phyloP scores from a whole-genome alignment of 345 rosid genomes.

The Melastoma malabathricum region DNA sequence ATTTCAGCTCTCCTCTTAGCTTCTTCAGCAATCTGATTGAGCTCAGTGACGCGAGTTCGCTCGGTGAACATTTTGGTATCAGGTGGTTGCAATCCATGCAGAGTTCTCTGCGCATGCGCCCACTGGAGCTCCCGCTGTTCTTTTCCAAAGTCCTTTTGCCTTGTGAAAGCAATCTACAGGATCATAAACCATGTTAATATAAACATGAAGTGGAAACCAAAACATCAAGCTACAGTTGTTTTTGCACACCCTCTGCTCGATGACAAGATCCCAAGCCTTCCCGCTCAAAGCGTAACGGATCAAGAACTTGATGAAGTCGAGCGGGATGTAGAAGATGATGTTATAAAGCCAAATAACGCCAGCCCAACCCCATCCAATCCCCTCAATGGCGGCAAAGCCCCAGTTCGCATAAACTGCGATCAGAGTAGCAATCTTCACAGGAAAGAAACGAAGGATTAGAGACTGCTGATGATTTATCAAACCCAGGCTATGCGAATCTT shows the following conservation, averaged over 20 bases:
- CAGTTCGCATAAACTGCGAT: constrained; percentile 94
- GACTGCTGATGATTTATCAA: constrained; percentile 1
- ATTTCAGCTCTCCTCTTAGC: constrained; percentile 98
- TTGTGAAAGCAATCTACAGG: constrained; percentile 77
- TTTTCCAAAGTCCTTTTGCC: constrained; percentile 92
- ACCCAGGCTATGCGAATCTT: neutral
- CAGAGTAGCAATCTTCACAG: constrained; percentile 72
- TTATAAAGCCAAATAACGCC: constrained; percentile 98
- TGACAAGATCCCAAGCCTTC: constrained; percentile 97
- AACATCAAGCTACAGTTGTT: neutral
- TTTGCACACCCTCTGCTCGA: constrained; percentile 82
- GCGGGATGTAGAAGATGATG: constrained; percentile 73
- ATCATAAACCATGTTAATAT: constrained; percentile 2
- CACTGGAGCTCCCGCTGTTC: constrained; percentile 96
- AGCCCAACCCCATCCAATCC: constrained; percentile 99
- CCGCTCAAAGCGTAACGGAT: constrained; percentile 89
- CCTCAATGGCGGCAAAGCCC: constrained; percentile 96
- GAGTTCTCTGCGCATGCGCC: constrained; percentile 98
- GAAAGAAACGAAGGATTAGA: neutral
- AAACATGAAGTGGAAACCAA: neutral
- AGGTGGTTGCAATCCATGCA: constrained; percentile 89
- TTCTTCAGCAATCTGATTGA: constrained; percentile 89
- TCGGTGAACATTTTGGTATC: constrained; percentile 90
- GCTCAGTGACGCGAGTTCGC: constrained; percentile 67
- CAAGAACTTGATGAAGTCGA: constrained; percentile 82